These are phyloP conservation scores for Albifimbria verrucaria DNA, from an alignment of 2,329 filamentous ascomycete species.

Conservation along the genomic window DNA sequence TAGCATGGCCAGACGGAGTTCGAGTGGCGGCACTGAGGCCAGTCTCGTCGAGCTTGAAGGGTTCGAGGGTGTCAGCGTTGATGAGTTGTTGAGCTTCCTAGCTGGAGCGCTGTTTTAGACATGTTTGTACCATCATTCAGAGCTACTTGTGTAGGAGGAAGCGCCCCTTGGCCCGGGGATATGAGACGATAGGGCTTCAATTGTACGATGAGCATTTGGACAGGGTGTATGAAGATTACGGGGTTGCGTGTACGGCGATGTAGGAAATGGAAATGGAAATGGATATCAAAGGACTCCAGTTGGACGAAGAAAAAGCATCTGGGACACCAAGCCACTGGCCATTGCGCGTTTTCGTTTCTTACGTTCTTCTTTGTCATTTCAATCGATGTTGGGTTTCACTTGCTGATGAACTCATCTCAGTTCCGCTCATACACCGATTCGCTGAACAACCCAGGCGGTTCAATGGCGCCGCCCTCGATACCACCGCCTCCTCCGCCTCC, in stretches of 20 bases:
- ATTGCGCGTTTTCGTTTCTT: slow-evolving; percentile 9
- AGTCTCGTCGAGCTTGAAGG: too few relatives aligned
- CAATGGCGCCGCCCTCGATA: slow-evolving; percentile 55
- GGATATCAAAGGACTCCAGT: slow-evolving; percentile 11
- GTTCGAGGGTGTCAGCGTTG: too few relatives aligned
- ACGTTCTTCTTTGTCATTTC: slow-evolving; percentile 12
- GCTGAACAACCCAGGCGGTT: slow-evolving; percentile 42
- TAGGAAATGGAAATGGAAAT: slow-evolving; percentile 25
- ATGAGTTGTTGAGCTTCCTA: too few relatives aligned
- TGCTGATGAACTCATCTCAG: slow-evolving; percentile 31
- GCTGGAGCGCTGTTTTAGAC: too few relatives aligned
- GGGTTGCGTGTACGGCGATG: slow-evolving; percentile 13
- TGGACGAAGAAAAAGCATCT: background rate
- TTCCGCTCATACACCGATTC: slow-evolving; percentile 59
- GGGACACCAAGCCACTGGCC: slow-evolving; percentile 3
- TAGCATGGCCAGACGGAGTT: background rate
- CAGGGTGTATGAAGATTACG: background rate
- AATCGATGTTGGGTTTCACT: slow-evolving; percentile 13
- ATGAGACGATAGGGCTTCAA: slow-evolving; percentile 18
- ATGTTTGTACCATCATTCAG: background rate
- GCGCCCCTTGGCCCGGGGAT: slow-evolving; percentile 16
- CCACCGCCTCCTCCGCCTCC: slow-evolving; percentile 63
- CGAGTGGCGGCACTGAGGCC: too few relatives aligned
- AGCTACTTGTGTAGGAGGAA: background rate
- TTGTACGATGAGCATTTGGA: background rate